Percentiles rank a stretch among this genome's conserved stretches.
Conservation (phyloP, 495 filamentous ascomycete genomes). For the Aspergillus bridgeri region DNA sequence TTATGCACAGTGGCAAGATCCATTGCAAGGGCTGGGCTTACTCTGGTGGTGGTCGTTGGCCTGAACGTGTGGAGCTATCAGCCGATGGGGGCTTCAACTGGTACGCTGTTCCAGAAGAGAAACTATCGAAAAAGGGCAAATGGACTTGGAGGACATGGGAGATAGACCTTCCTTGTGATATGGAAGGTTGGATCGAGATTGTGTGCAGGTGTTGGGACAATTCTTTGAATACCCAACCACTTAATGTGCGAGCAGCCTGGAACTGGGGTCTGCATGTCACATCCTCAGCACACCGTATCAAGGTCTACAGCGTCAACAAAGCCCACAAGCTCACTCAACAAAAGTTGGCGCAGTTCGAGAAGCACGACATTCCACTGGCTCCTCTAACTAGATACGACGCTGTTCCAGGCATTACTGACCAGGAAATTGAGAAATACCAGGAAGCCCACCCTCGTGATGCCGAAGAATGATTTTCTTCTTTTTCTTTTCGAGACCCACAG, state of each 20-base stretch:
- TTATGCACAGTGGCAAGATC: constrained; percentile 34
- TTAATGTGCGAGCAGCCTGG: constrained; percentile 39
- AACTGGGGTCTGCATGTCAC: constrained; percentile 69
- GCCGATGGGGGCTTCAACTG: constrained; percentile 40
- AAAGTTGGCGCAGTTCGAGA: constrained; percentile 43
- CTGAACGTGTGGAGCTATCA: constrained; percentile 44
- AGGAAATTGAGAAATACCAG: too few relatives aligned
- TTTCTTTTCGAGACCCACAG: too few relatives aligned
- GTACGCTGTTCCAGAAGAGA: constrained; percentile 32
- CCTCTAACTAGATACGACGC: constrained; percentile 53
- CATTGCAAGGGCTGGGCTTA: constrained; percentile 45
- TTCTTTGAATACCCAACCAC: constrained; percentile 39
- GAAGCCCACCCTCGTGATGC: too few relatives aligned
- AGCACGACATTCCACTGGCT: constrained; percentile 41
- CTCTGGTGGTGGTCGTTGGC: constrained; percentile 43
- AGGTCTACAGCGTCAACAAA: constrained; percentile 61
- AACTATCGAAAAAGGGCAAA: constrained; percentile 32
- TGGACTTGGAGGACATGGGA: constrained; percentile 42
- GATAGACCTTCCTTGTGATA: constrained; percentile 37
- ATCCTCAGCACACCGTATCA: constrained; percentile 59
- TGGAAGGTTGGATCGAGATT: constrained; percentile 44
- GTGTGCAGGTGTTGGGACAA: constrained; percentile 44
- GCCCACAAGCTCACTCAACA: constrained; percentile 45
- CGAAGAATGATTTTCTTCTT: too few relatives aligned
- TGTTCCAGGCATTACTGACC: too few relatives aligned